A percentile compares a stretch with the other conserved stretches of the same genome.
Conservation (phyloP, 768 basidiomycete species). For the Lactifluus rugatus region DNA sequence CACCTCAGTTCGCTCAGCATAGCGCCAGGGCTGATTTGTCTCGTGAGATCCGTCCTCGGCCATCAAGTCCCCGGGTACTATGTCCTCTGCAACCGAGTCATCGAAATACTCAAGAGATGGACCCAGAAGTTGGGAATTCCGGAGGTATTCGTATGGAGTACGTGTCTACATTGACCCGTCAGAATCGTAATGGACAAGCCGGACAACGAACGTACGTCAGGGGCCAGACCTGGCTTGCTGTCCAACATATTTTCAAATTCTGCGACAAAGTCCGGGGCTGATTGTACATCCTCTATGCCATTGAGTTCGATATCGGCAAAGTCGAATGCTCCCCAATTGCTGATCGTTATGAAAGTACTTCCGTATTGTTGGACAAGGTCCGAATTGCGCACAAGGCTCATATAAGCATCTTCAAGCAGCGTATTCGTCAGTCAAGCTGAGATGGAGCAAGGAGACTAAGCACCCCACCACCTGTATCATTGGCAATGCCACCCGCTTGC, state of each 20-base stretch:
- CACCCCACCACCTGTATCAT: no score
- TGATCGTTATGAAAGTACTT: neutral
- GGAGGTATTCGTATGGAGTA: fast-evolving
- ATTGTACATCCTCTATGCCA: neutral
- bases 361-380: neutral
- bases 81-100: no score
- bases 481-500: no score
- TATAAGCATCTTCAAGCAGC: no score
- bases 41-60: neutral
- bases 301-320: neutral
- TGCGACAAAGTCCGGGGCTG: neutral
- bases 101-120: neutral
- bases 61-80: no score
- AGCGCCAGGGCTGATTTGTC: no score
- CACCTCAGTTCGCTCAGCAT: neutral
- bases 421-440: no score
- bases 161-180: neutral
- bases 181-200: neutral
- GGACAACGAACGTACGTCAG: neutral
- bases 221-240: neutral
- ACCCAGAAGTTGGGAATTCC: neutral
- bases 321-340: neutral
- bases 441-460: no score
- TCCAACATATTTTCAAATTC: neutral
- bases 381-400: no score